These are phyloP conservation scores for Taiozyma sp. DNA, from an alignment of 1,139 yeast genomes.

Conservation along the genomic window DNA sequence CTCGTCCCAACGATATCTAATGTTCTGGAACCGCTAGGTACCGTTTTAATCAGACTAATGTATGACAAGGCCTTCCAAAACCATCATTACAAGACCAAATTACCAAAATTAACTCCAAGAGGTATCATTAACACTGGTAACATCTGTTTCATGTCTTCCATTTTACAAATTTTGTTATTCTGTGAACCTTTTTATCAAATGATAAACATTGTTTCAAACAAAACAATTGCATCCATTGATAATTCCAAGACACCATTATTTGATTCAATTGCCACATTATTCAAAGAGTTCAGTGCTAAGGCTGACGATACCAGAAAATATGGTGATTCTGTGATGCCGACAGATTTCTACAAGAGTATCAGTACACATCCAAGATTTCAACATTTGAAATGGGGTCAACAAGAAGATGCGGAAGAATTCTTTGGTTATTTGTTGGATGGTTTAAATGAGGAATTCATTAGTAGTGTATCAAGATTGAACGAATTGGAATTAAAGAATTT, in stretches of 20 bases:
- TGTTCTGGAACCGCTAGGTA: conserved; percentile 39
- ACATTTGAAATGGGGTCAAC: conserved; percentile 89
- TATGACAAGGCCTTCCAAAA: conserved; percentile 30
- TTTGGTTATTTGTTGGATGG: conserved; percentile 86
- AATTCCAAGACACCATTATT: conserved; percentile 61
- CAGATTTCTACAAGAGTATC: conserved; percentile 54
- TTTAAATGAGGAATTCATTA: conserved; percentile 81
- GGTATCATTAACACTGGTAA: conserved; percentile 89
- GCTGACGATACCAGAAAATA: conserved; percentile 12
- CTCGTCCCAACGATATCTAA: conserved; percentile 32
- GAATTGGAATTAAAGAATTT: conserved; percentile 41
- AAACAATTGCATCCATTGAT: conserved; percentile 36
- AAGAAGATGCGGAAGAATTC: conserved; percentile 98
- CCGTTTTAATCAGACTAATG: conserved; percentile 31
- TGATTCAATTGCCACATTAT: conserved; percentile 61
- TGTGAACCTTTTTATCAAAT: conserved; percentile 74
- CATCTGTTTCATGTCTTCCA: conserved; percentile 93
- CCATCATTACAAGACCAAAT: conserved; percentile 15
- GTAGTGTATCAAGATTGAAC: conserved; percentile 45
- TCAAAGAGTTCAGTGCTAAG: conserved; percentile 40
- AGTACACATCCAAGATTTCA: conserved; percentile 58
- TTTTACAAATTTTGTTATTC: conserved; percentile 74
- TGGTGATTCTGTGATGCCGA: conserved; percentile 52
- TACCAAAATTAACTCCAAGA: conserved; percentile 38
- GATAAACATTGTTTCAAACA: conserved; percentile 54